A percentile compares a stretch with the other conserved stretches of the same genome.
phyloP scores from a whole-genome alignment of 2,329 filamentous ascomycete species.

The Coniochaeta sp. region DNA sequence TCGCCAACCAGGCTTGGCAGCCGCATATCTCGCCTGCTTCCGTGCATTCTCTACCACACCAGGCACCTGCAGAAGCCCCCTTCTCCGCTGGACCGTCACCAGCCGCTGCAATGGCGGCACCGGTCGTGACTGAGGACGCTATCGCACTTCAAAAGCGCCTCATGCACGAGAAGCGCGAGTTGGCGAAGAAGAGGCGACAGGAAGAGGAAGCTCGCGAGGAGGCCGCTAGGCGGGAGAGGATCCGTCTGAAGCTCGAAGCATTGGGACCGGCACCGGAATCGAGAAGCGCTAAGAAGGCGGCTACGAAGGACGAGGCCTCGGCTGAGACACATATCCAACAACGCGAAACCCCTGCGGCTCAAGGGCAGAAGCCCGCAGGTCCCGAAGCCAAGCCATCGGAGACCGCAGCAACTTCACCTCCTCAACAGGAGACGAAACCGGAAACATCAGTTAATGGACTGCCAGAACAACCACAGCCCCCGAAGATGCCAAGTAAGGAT shows the following conservation, averaged over 20 bases:
- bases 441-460: neutral
- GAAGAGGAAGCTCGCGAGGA: conserved; percentile 68
- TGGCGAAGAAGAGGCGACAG: conserved; percentile 59
- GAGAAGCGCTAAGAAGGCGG: conserved; percentile 48
- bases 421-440: neutral
- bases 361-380: neutral
- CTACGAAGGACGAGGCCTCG: conserved; percentile 33
- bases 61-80: conserved; percentile 9
- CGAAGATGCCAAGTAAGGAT: neutral
- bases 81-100: neutral
- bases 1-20: conserved; percentile 27
- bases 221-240: conserved; percentile 62
- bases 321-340: neutral
- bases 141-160: conserved; percentile 60
- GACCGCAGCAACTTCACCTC: neutral
- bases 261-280: conserved; percentile 59
- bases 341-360: neutral
- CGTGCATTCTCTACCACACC: conserved; percentile 29
- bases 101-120: conserved; percentile 11
- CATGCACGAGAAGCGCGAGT: conserved; percentile 64
- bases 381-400: neutral
- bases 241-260: conserved; percentile 64
- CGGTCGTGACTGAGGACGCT: conserved; percentile 42
- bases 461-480: neutral
- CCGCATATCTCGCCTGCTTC: conserved; percentile 36